These are phyloP conservation scores for Circinella umbellata DNA, from an alignment of 371 early-diverging fungal genomes.

Conservation along the genomic window DNA sequence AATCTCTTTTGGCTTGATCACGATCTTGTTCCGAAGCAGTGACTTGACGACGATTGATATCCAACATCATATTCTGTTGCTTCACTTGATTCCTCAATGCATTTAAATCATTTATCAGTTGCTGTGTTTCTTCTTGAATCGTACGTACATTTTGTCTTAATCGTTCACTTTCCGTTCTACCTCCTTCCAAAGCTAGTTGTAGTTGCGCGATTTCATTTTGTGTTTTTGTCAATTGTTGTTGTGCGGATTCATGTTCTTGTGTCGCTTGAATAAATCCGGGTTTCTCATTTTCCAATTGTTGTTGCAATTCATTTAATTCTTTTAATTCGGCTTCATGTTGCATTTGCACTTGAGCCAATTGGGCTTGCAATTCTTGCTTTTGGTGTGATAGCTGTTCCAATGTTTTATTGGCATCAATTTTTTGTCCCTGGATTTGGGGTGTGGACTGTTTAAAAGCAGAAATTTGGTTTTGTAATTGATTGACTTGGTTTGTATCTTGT, in stretches of 20 bases:
- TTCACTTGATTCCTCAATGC: conserved; percentile 39
- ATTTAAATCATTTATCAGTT: conserved; percentile 31
- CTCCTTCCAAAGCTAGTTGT: conserved; percentile 29
- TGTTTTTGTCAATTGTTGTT: conserved; percentile 29
- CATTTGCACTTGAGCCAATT: conserved; percentile 30
- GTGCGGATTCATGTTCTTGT: conserved; percentile 35
- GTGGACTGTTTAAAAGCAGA: conserved; percentile 26
- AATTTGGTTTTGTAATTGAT: conserved; percentile 49
- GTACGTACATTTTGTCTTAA: conserved; percentile 38
- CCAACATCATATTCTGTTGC: conserved; percentile 51
- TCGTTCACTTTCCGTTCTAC: conserved; percentile 40
- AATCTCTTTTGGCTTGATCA: conserved; percentile 40
- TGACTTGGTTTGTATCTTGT: conserved; percentile 42
- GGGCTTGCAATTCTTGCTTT: conserved; percentile 28
- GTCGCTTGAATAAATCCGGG: conserved; percentile 28
- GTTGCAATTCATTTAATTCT: conserved; percentile 27
- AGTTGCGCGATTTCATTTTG: conserved; percentile 41
- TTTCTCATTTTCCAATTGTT: conserved; percentile 25
- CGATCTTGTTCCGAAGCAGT: conserved; percentile 56
- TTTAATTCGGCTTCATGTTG: conserved; percentile 30
- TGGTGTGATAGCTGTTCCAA: conserved; percentile 30
- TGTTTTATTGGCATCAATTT: conserved; percentile 22
- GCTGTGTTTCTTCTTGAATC: conserved; percentile 45
- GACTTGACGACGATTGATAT: conserved; percentile 53
- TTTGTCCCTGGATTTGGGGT: conserved; percentile 31